A percentile compares a stretch with the other conserved stretches of the same genome.
Evolutionary conservation across 2,329 filamentous ascomycete genomes (phyloP).

Genomic region (Phialophora expanda): DNA sequence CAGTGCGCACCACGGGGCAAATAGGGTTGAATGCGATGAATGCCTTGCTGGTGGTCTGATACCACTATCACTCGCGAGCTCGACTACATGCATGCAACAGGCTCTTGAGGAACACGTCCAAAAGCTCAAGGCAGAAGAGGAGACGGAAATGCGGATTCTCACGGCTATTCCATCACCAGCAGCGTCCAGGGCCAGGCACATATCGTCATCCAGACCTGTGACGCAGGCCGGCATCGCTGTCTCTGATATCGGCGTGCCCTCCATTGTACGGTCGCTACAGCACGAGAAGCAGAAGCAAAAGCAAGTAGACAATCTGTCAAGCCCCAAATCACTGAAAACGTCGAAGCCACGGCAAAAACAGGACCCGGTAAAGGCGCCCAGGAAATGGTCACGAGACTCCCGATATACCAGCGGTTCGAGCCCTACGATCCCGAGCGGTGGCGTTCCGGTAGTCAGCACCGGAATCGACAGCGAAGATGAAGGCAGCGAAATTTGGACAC

Average conservation of each 20-base stretch:
- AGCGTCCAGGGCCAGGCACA: not conserved
- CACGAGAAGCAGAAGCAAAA: slow-evolving; percentile 2
- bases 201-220: not conserved
- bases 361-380: not conserved
- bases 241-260: slow-evolving; percentile 17
- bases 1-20: not conserved
- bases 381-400: not conserved
- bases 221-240: not conserved
- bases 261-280: slow-evolving; percentile 1
- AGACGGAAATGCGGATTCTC: slow-evolving; percentile 4
- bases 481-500: not conserved
- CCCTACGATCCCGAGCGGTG: not conserved
- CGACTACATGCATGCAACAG: not conserved
- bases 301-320: not conserved
- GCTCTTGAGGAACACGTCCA: not conserved
- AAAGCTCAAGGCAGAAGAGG: slow-evolving; percentile 13
- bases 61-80: not conserved
- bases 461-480: not conserved
- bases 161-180: slow-evolving; percentile 6
- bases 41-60: not conserved
- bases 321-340: not conserved
- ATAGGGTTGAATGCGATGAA: not conserved
- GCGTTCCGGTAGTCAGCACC: not conserved
- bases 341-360: not conserved
- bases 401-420: not conserved